Evolutionary conservation across 805 yeast species (phyloP).

Genomic region (Spathaspora passalidarum): DNA sequence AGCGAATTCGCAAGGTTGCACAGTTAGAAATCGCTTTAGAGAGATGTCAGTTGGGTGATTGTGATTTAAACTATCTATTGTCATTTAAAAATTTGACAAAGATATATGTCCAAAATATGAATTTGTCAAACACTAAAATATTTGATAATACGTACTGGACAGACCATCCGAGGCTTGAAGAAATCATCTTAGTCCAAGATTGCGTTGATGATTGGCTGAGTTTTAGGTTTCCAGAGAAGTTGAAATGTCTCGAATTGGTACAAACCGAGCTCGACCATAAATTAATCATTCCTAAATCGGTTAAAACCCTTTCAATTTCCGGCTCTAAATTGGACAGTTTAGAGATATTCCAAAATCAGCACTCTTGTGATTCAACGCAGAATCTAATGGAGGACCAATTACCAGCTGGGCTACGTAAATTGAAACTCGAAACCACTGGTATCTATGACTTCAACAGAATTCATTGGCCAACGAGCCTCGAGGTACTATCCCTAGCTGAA

Average conservation of each 20-base stretch:
- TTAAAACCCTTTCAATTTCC: constrained; percentile 30
- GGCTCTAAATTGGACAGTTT: constrained; percentile 19
- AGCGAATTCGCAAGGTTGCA: constrained; percentile 5
- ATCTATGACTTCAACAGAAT: constrained; percentile 6
- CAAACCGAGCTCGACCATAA: constrained; percentile 28
- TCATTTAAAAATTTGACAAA: constrained; percentile 23
- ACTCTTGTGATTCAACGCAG: constrained; percentile 21
- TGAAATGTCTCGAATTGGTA: constrained; percentile 31
- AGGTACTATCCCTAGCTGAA: not conserved
- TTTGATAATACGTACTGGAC: constrained; percentile 5
- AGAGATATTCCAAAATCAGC: constrained; percentile 8
- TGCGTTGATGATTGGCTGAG: constrained; percentile 25
- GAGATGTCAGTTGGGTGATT: constrained; percentile 16
- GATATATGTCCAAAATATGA: constrained; percentile 25
- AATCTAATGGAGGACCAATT: constrained; percentile 15
- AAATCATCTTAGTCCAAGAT: constrained; percentile 33
- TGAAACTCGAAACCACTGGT: constrained; percentile 24
- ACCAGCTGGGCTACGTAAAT: constrained; percentile 20
- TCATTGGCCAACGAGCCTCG: constrained; percentile 11
- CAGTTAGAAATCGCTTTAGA: constrained; percentile 28
- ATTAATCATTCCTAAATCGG: constrained; percentile 18
- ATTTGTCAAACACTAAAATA: constrained; percentile 12
- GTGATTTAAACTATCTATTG: constrained; percentile 21
- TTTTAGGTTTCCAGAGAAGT: constrained; percentile 22
- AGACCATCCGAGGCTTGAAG: constrained; percentile 15